Evolutionary conservation across 768 basidiomycete species (phyloP), one percentile per base, ranked within the genome.

Genomic region (Serpula lacrymans): DNA sequence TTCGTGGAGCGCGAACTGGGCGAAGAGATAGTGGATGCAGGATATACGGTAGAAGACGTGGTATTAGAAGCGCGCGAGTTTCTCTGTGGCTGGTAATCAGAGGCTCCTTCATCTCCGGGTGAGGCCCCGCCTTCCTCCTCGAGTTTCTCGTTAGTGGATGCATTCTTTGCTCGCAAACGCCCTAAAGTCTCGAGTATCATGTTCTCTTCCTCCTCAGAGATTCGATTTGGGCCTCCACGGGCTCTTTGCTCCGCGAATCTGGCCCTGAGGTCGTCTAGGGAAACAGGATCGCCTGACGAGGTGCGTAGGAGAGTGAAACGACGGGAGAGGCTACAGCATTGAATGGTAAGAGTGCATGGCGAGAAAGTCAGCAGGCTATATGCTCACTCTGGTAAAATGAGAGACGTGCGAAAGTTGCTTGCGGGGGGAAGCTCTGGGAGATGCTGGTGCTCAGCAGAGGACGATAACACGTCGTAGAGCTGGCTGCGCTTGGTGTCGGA

Each of bases 351-450:
- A 46, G 45, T 54, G 37, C 18, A 33, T 45, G 22, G 49, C 26
- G 31, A 25, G 39, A 43, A 47, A 41, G 49, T 54, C 46, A 43
- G 45, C 24, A 31, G 16, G 25, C 1, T 21, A 39, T 44, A 13
- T 30, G 31, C 85, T 68, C 64, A 92, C 89, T 84, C 86, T 59
- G 87, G 87, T 35, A 92, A 65, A 53, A 92, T 89, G 57, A 84
- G 75, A 45, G 88, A 89, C 22, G 89, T 88, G 54, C 89, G 84
- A 68, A 92, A 92, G 63, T 88, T 80, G 68, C 75, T 78, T 31
- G 72, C 66, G 7, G 83, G 75, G 39, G 85, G 82, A 13, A 91
- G 71, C 48, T 75, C 70, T 35, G 75, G 78, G 2, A 80, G 65
- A 34, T 58, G 48, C 32, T 68, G 68, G 45, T 63, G 65, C 30